These are phyloP conservation scores for Tetracentron sinense DNA, from an alignment of 164 flowering plant genomes.

Conservation along the genomic window DNA sequence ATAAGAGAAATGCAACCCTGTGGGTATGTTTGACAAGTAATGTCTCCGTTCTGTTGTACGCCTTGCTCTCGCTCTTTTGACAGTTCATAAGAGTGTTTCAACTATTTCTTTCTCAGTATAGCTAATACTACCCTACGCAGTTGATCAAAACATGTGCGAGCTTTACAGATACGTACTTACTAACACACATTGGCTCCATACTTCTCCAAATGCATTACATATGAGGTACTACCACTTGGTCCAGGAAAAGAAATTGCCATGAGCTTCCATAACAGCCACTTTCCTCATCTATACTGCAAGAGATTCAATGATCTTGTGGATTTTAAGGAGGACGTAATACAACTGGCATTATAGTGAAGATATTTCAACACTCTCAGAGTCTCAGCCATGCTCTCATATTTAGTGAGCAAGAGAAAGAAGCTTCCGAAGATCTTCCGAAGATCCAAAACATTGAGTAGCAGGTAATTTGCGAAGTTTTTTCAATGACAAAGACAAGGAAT, in stretches of 20 bases:
- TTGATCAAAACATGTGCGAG: conserved; percentile 98
- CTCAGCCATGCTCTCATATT: too few relatives aligned
- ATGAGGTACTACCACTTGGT: conserved; percentile 62
- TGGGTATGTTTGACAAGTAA: conserved; percentile 99
- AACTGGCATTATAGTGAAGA: too few relatives aligned
- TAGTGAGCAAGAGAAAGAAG: too few relatives aligned
- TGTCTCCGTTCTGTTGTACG: neutral
- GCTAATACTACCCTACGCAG: conserved; percentile 97
- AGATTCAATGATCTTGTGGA: too few relatives aligned
- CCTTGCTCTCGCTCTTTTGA: conserved; percentile 1
- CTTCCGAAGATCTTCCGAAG: too few relatives aligned
- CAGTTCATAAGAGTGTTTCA: neutral
- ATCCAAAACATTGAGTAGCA: too few relatives aligned
- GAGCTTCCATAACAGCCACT: too few relatives aligned
- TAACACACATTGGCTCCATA: conserved; percentile 97
- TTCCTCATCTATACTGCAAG: too few relatives aligned
- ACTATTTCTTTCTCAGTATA: conserved; percentile 50
- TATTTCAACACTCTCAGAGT: too few relatives aligned
- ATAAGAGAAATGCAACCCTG: conserved; percentile 94
- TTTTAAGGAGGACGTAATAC: too few relatives aligned
- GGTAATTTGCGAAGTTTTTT: too few relatives aligned
- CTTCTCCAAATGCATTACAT: conserved; percentile 96
- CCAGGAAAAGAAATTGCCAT: neutral
- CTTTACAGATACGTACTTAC: conserved; percentile 95
- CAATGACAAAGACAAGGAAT: too few relatives aligned